Evolutionary conservation across 176 grass and related monocot genomes (phyloP), one percentile per base, ranked within the genome.

Genomic region (Juncus effusus): DNA sequence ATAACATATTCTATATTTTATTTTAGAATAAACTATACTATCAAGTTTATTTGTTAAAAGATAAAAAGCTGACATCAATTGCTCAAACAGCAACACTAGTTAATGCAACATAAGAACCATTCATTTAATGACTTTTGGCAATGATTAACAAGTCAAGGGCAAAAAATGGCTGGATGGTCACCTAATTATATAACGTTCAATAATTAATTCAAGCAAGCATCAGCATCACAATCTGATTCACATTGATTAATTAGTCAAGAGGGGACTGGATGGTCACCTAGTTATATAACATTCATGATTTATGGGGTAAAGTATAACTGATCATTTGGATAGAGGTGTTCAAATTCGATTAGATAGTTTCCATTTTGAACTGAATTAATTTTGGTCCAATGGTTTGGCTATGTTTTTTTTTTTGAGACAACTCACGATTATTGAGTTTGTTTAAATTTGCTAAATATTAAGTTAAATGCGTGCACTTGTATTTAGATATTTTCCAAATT

Each of bases 231-330:
- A 28, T 28, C 19, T 28, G 19, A 28, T 56, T 19, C 19, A 56
- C 36, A 16, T 70, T 56, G 55, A 37, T 50, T 39, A 16, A 53
- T 56, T 49, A 40, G 51, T 19, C 7, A 16, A 70, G 13, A 67
- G 52, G 11, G 54, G 15, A 54, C 66, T 5, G 56, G 51, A 10
- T 70, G 51, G 10, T 70, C 51, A 70, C 51, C 66, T 70, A 56
- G 40, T 56, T 70, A 39, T 54, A 69, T 40, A 56, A 14, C 19
- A 69, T 38, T 2, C 7, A 38, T 28, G 19, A 1, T 28, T 28
- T 28, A 28, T 28, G 19, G 19, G 19, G 19, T 28, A 28, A 28
- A 28, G 19, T 28, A 28, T 28, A 28, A 28, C 19, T 28, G 19
- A 28, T 28, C 19, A 28, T 28, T 28, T 28, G 19, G 19, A 28